These are phyloP conservation scores for Diplogelasinospora grovesii DNA, from an alignment of 495 filamentous ascomycete genomes.

Conservation along the genomic window DNA sequence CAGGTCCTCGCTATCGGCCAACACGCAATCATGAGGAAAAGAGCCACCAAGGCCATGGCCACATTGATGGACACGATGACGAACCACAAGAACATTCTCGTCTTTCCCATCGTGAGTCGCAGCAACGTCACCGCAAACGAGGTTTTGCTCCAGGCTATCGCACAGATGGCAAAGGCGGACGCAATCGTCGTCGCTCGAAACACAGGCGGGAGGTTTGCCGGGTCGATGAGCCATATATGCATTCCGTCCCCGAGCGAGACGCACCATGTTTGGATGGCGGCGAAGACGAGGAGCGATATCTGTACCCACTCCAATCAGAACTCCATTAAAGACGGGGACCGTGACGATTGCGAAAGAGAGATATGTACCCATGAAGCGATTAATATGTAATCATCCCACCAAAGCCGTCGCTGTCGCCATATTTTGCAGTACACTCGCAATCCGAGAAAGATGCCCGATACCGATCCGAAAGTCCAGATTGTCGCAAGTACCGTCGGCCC, in stretches of 20 bases:
- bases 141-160: constrained; percentile 3
- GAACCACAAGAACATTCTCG: constrained; percentile 10
- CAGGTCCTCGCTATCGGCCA: constrained; percentile 23
- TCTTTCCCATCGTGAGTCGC: constrained; percentile 5
- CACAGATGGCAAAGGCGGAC: constrained; percentile 1
- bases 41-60: constrained; percentile 23
- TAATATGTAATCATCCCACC: constrained; percentile 9
- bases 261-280: constrained; percentile 1
- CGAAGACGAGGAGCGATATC: constrained; percentile 2
- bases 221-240: background rate
- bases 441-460: constrained; percentile 1
- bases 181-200: constrained; percentile 2
- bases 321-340: background rate
- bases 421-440: constrained; percentile 5
- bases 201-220: background rate
- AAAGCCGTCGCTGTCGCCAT: background rate
- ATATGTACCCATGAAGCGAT: constrained; percentile 4
- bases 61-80: constrained; percentile 28
- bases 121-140: constrained; percentile 6
- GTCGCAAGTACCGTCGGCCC: too few species aligned
- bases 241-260: background rate
- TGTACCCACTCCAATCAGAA: background rate
- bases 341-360: background rate
- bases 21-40: constrained; percentile 29
- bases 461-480: too few species aligned